Evolutionary conservation across 257 asterid species (phyloP), one percentile per base, ranked within the genome.

Genomic region (Lycium barbarum): DNA sequence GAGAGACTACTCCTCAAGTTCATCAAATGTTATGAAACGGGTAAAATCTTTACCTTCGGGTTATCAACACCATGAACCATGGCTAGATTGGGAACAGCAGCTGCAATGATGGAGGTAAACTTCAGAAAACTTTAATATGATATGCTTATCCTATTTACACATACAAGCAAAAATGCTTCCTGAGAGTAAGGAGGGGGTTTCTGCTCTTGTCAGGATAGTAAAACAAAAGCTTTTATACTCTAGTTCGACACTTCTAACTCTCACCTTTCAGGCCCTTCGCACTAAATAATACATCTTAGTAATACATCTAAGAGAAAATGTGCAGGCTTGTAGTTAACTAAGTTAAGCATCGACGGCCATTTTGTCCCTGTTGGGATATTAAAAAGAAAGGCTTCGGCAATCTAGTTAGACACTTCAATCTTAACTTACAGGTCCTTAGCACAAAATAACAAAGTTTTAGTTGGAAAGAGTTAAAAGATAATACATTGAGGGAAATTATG

Each of bases 11-110:
- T 74, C 20, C n/a, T 49, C 10, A 76, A 55, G 14, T 10, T 8
- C 45, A 49, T 76, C 63, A 76, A 71, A 62, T 4, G 1, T 78
- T 65, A 18, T 35, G n/a, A 55, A 38, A 55, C 45, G 1, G 18
- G 66, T 38, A 18, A 9, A 38, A n/a, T 83, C 22, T 70, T 86
- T 91, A 93, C 98, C 98, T 93, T 93, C 88, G 81, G 88, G 84
- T 91, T 93, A 73, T 95, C 98, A 36, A 95, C 92, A 68, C 98
- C 98, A 81, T 95, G 93, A 82, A 95, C 95, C 90, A 91, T 89
- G 68, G 90, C 91, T 7, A 95, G 92, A 88, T 89, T 89, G 61
- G 97, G 98, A 70, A 95, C 96, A 85, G 95, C 97, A 90, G 94
- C 96, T 95, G 92, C 91, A 84, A 83, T 49, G 53, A 87, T 54